Percentiles rank a stretch among this genome's conserved stretches.
These are phyloP conservation scores for Fusarium fracticaudum DNA, from an alignment of 2,329 filamentous ascomycete species.

Conservation along the genomic window DNA sequence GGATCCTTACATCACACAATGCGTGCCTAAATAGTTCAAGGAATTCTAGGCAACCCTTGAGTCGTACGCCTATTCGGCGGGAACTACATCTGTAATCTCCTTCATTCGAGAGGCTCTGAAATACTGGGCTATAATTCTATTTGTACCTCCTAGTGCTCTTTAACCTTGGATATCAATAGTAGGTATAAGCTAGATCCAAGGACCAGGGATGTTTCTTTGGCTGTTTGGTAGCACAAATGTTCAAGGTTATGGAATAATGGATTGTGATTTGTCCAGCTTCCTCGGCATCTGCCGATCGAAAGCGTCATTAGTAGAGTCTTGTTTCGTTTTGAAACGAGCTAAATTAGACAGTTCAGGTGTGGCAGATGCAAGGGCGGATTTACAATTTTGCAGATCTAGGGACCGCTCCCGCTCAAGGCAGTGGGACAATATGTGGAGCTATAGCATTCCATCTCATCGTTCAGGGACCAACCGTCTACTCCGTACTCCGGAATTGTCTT, in stretches of 20 bases:
- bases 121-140: not conserved
- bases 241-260: too few species aligned
- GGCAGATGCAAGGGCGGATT: not conserved
- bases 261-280: not conserved
- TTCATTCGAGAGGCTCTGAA: not conserved
- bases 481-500: not conserved
- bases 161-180: too few species aligned
- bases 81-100: rapidly evolving
- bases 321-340: not conserved
- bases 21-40: rapidly evolving
- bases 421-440: not conserved
- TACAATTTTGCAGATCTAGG: not conserved
- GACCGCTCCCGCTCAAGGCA: not conserved
- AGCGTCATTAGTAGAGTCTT: not conserved
- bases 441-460: not conserved
- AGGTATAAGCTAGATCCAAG: too few species aligned
- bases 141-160: not conserved
- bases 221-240: too few species aligned
- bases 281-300: not conserved
- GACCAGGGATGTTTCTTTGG: too few species aligned
- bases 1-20: rapidly evolving
- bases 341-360: not conserved
- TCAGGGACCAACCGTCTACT: not conserved
- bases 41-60: rapidly evolving
- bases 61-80: not conserved